Conservation (phyloP, 768 basidiomycete genomes). For the Panellus pusillus region DNA sequence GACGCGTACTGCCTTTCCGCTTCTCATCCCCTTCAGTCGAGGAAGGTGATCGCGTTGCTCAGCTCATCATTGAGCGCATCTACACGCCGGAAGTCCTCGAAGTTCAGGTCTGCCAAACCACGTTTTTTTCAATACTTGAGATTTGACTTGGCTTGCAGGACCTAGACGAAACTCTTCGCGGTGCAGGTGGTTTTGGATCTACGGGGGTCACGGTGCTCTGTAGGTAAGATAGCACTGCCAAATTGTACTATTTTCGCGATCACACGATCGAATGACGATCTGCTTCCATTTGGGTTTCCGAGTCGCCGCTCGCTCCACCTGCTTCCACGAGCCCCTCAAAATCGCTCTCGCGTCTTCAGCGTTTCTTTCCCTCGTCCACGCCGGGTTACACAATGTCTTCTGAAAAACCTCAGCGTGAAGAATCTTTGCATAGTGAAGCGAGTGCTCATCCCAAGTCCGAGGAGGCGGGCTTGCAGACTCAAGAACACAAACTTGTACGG, state of each 20-base stretch:
- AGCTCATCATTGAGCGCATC: constrained; percentile 90
- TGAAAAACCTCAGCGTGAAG: constrained; percentile 4
- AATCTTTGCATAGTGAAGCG: constrained; percentile 7
- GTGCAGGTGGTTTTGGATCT: constrained; percentile 86
- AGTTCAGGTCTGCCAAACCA: constrained; percentile 65
- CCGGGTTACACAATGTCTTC: neutral
- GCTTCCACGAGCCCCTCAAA: neutral
- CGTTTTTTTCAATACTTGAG: neutral
- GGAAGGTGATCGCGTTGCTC: constrained; percentile 94
- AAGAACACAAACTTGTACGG: constrained; percentile 13
- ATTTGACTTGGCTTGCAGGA: constrained; percentile 45
- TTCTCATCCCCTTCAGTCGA: constrained; percentile 57
- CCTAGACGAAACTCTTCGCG: constrained; percentile 83
- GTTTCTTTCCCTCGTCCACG: neutral
- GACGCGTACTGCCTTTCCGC: neutral
- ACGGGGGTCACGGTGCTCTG: constrained; percentile 82
- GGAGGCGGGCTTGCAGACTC: neutral
- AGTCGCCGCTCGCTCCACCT: too few species aligned
- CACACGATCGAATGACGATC: neutral
- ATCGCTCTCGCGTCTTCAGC: neutral
- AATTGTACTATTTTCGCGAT: neutral
- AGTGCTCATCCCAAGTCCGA: neutral
- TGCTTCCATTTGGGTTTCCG: constrained; percentile 1
- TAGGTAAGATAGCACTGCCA: constrained; percentile 20
- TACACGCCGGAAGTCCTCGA: constrained; percentile 83